Conservation (phyloP, 345 rosid species). For the Citrus sp. region DNA sequence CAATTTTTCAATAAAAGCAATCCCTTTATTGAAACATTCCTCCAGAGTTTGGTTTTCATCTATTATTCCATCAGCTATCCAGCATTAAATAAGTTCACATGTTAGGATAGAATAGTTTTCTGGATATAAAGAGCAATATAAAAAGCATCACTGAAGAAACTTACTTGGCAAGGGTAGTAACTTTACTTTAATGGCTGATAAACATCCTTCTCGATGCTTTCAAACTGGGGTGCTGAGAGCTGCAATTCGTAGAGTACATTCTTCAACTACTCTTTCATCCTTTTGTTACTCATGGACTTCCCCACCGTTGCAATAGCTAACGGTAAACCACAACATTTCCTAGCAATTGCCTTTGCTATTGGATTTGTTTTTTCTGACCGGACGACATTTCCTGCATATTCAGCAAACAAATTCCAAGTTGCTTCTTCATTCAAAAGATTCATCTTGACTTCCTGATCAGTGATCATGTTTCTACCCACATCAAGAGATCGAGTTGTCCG, state of each 20-base stretch:
- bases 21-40: conserved; percentile 23
- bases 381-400: conserved; percentile 18
- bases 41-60: background rate
- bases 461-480: conserved; percentile 27
- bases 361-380: background rate
- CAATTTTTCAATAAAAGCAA: conserved; percentile 25
- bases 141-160: conserved; percentile 25
- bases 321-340: conserved; percentile 26
- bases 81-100: too few relatives aligned
- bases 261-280: conserved; percentile 25
- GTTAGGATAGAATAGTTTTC: conserved; percentile 23
- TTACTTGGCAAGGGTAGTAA: conserved; percentile 29
- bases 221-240: conserved; percentile 15
- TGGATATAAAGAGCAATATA: conserved; percentile 32
- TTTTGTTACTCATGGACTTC: conserved; percentile 22
- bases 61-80: too few relatives aligned
- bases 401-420: conserved; percentile 23
- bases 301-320: conserved; percentile 26
- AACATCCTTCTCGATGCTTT: conserved; percentile 24
- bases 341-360: conserved; percentile 21
- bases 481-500: conserved; percentile 22
- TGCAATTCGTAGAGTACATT: conserved; percentile 23
- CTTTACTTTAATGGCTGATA: conserved; percentile 22
- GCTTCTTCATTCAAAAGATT: conserved; percentile 17
- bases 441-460: conserved; percentile 19